These are phyloP conservation scores for Powellomyces hirtus DNA, from an alignment of 192 early-diverging fungal genomes.

Conservation along the genomic window DNA sequence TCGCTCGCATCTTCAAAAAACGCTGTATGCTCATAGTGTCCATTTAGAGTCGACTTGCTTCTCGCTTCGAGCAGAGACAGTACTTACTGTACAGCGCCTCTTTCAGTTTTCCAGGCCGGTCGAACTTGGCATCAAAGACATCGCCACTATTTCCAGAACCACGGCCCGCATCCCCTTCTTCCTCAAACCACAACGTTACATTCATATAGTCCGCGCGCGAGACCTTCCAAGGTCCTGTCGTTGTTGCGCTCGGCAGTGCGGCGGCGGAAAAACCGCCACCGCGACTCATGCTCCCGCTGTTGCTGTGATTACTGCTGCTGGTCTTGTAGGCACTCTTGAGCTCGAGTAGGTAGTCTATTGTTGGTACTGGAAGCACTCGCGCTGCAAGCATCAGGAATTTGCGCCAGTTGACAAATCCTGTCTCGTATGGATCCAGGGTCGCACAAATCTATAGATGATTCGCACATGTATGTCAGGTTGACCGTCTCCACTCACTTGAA, in stretches of 20 bases:
- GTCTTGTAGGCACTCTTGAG: background rate
- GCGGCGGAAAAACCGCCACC: background rate
- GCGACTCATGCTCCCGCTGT: too few species aligned
- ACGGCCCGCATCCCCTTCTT: conserved; percentile 30
- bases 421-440: conserved; percentile 51
- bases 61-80: background rate
- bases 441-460: conserved; percentile 21
- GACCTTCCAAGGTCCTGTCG: conserved; percentile 11
- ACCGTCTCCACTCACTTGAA: background rate
- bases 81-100: conserved; percentile 42
- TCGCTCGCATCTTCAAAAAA: background rate
- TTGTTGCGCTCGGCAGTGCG: background rate
- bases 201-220: conserved; percentile 38
- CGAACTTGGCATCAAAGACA: conserved; percentile 37
- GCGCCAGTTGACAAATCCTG: conserved; percentile 54
- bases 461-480: background rate
- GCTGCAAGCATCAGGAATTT: conserved; percentile 42
- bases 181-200: conserved; percentile 53
- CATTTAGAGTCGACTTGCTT: background rate
- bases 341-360: conserved; percentile 5
- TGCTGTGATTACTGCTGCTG: background rate
- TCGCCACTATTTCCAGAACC: conserved; percentile 16
- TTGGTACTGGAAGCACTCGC: conserved; percentile 42
- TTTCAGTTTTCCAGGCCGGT: conserved; percentile 50
- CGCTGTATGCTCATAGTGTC: background rate